Evolutionary conservation across 2,329 filamentous ascomycete genomes (phyloP).

Genomic region (Hymenoscyphus scutula): DNA sequence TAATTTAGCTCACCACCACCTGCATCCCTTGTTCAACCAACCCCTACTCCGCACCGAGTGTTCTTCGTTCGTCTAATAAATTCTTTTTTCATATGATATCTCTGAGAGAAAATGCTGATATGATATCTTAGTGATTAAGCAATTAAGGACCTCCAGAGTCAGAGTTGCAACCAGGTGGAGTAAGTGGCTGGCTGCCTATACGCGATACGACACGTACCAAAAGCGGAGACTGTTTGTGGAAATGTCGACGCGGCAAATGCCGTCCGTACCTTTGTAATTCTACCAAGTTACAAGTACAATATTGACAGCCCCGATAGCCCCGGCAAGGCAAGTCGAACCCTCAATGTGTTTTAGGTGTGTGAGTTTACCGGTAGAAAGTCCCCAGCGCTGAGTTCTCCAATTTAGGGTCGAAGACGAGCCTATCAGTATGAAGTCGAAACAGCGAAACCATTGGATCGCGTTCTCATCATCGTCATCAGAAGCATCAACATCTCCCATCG

Average conservation of each 20-base stretch:
- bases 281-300: too few relatives aligned
- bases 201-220: background rate
- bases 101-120: too few relatives aligned
- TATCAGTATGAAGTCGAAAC: background rate
- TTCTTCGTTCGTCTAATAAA: background rate
- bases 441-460: background rate
- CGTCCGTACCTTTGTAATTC: too few relatives aligned
- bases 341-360: background rate
- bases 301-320: background rate
- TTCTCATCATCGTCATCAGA: background rate
- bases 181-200: background rate
- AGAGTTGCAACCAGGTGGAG: background rate
- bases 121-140: background rate
- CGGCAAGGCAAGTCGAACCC: background rate
- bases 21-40: too few relatives aligned
- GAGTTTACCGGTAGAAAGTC: background rate
- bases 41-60: background rate
- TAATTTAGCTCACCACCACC: background rate
- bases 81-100: too few relatives aligned
- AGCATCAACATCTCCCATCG: background rate
- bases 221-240: conserved; percentile 1
- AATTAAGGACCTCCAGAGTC: background rate
- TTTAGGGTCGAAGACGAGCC: background rate
- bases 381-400: background rate
- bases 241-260: too few relatives aligned